Conservation (phyloP, 257 asterid genomes). For the Penstemon barbatus region DNA sequence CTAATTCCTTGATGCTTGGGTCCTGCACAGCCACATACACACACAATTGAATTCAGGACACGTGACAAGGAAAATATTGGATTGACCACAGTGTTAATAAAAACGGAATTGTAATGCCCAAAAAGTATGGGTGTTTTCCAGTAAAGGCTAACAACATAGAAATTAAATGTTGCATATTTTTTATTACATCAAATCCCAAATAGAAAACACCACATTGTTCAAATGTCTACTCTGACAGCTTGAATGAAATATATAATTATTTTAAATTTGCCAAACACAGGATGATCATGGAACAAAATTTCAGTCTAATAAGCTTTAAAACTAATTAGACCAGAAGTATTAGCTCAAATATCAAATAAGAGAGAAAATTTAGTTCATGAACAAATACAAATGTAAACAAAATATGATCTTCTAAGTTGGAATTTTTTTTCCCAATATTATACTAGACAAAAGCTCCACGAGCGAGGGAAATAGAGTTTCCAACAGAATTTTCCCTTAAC, state of each 20-base stretch:
- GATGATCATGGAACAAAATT: background rate
- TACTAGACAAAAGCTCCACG: background rate
- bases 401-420: background rate
- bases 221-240: background rate
- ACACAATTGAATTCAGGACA: background rate
- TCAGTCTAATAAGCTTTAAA: no score
- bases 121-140: no score
- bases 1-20: slow-evolving; percentile 81
- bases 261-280: background rate
- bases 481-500: no score
- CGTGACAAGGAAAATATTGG: no score
- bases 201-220: background rate
- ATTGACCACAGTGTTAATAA: no score
- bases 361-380: no score
- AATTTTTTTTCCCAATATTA: background rate
- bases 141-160: no score
- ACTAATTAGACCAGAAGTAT: no score
- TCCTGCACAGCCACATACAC: slow-evolving; percentile 37
- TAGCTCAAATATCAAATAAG: no score
- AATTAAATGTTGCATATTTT: background rate
- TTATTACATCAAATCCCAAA: background rate
- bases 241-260: background rate
- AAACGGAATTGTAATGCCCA: no score
- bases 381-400: slow-evolving; percentile 2
- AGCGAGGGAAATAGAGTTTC: background rate